Evolutionary conservation across 495 filamentous ascomycete species (phyloP).

Genomic region (Ascobolus immersus): DNA sequence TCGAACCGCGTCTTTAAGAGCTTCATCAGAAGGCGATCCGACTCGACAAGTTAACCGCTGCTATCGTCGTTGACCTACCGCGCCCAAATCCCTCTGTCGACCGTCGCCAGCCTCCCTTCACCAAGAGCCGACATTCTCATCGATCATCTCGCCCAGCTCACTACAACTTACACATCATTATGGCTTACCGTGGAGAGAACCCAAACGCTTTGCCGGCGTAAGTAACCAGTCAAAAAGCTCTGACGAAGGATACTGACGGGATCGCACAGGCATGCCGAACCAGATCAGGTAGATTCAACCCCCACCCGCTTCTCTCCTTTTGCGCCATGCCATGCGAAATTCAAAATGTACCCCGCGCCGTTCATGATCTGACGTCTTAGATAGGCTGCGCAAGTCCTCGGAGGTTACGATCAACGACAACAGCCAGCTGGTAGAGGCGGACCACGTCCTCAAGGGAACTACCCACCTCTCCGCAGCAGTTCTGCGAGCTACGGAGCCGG

Average conservation of each 20-base stretch:
- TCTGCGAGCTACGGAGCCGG: constrained; percentile 1
- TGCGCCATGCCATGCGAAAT: background rate
- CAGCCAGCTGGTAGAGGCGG: background rate
- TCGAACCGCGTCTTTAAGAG: too few relatives aligned
- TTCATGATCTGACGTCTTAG: constrained; percentile 2
- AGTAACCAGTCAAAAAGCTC: constrained; percentile 24
- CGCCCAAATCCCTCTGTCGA: too few relatives aligned
- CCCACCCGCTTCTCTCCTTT: constrained; percentile 1
- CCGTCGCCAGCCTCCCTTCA: too few relatives aligned
- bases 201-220: constrained; percentile 93
- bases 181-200: too few relatives aligned
- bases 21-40: too few relatives aligned
- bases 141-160: too few relatives aligned
- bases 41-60: too few relatives aligned
- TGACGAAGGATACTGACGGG: too few relatives aligned
- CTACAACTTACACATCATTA: too few relatives aligned
- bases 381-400: constrained; percentile 1
- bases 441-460: constrained; percentile 1
- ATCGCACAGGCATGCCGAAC: constrained; percentile 82
- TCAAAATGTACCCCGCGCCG: constrained; percentile 7
- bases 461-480: background rate
- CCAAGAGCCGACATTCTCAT: too few relatives aligned
- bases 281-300: constrained; percentile 44
- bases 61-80: too few relatives aligned
- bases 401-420: background rate